Conservation (phyloP, 2,329 filamentous ascomycete genomes). For the Aspergillus ochraceus region DNA sequence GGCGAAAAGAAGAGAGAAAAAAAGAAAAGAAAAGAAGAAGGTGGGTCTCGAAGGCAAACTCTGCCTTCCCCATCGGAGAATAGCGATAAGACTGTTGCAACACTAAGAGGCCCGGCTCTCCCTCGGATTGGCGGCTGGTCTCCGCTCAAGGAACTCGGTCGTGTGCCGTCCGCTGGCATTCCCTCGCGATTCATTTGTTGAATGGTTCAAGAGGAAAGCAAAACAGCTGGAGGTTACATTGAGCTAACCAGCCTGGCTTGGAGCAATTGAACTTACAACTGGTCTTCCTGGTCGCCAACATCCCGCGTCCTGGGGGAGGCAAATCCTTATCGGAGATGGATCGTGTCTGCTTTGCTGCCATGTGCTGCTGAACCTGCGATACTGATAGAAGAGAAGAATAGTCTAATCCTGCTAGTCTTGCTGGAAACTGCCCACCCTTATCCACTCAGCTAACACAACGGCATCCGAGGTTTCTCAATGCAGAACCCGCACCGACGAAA, state of each 20-base stretch:
- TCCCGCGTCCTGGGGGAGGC: background rate
- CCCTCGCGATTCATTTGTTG: too few relatives aligned
- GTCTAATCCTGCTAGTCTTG: background rate
- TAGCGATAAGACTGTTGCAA: conserved; percentile 11
- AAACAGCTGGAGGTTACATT: background rate
- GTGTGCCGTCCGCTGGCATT: background rate
- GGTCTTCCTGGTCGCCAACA: too few relatives aligned
- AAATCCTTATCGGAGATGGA: background rate
- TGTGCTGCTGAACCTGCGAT: background rate
- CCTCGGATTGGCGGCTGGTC: conserved; percentile 5
- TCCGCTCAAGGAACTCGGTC: conserved; percentile 4
- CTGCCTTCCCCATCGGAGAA: background rate
- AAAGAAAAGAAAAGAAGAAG: background rate
- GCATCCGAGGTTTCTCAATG: too few relatives aligned
- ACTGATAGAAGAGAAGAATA: background rate
- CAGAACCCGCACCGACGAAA: background rate
- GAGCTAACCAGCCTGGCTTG: background rate
- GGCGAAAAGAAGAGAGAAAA: background rate
- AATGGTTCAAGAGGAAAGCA: background rate
- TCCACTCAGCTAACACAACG: background rate
- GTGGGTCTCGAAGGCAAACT: background rate
- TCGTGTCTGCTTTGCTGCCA: background rate
- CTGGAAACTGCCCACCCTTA: background rate
- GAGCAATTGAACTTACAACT: background rate
- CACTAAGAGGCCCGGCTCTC: conserved; percentile 1